Base-by-base conservation (phyloP, 345 rosid genomes). In the Gossypium herbaceum region DNA sequence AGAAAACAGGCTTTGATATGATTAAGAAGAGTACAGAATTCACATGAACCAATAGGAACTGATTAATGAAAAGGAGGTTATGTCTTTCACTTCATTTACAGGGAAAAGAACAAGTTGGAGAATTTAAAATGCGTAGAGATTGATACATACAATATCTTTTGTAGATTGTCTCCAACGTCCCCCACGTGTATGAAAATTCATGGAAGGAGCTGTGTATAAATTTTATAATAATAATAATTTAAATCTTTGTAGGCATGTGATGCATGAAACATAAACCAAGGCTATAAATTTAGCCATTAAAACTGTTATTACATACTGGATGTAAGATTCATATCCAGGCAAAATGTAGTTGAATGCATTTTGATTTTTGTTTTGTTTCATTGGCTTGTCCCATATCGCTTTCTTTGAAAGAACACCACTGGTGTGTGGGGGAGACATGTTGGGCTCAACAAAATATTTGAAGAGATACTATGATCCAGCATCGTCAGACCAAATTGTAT, bases 181-280 rank as follows among this genome's bases (percentile, higher is more conserved):
- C 72, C 41, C 72, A 60, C 65, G 64, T 70, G 50, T 19, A 1
- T 16, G 80, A 63, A 44, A 84, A 22, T 83, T 81, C 86, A 39
- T 25, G 57, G 78, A 81, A 48, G 52, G 52, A 11, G 52, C 52
- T 16, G 12, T 3, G 1, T 48, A 48, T 48, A 12, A 48, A 48
- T 48, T 34, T 34, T 34, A 5, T 34, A 34, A 34, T 5, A 34
- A 34, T 34, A 34, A 34, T 34, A 34, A 34, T 34, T 4, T 34
- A 34, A 34, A 34, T 34, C 41, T 5, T 7, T 6, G 41, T 34
- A 34, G 41, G 7, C 6, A 7, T 5, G 1, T 5, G 2, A 34
- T 5, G 7, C 41, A 4, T 34, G 7, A 34, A 34, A 34, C 6
- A 34, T 34, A 34, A 34, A 34, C 39, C 34, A 29, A 29, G 39